A percentile compares a stretch with the other conserved stretches of the same genome.
Conservation (phyloP, 1,139 yeast genomes). For the Blastobotrys proliferans region DNA sequence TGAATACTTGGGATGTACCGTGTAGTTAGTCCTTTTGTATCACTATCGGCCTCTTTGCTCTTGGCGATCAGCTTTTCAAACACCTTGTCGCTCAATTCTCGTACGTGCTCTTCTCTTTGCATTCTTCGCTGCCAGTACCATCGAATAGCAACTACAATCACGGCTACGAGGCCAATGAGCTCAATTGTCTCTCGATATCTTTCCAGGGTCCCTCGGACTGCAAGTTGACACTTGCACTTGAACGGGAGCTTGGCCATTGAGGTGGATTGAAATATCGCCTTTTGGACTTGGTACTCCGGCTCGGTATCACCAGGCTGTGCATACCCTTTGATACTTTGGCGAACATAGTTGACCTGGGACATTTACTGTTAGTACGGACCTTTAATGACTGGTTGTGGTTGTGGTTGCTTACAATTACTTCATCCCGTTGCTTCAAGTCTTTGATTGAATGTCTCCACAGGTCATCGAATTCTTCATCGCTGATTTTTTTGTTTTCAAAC, state of each 20-base stretch:
- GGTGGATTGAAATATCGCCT: slow-evolving; percentile 33
- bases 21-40: slow-evolving; percentile 36
- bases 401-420: slow-evolving; percentile 75
- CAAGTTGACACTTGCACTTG: slow-evolving; percentile 29
- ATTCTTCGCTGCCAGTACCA: background rate
- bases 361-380: slow-evolving; percentile 4
- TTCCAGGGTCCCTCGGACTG: slow-evolving; percentile 29
- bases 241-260: slow-evolving; percentile 36
- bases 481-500: slow-evolving; percentile 37
- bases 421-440: slow-evolving; percentile 68
- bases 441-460: slow-evolving; percentile 67
- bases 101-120: slow-evolving; percentile 15
- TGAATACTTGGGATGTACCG: slow-evolving; percentile 69
- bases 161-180: slow-evolving; percentile 13
- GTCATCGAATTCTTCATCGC: slow-evolving; percentile 73
- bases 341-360: slow-evolving; percentile 24
- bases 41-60: slow-evolving; percentile 33
- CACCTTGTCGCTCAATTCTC: slow-evolving; percentile 32
- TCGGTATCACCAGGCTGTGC: slow-evolving; percentile 21
- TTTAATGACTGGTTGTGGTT: slow-evolving; percentile 29
- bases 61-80: slow-evolving; percentile 36
- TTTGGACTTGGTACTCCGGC: slow-evolving; percentile 22
- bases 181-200: slow-evolving; percentile 30
- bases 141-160: slow-evolving; percentile 11
- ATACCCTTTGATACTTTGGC: slow-evolving; percentile 23